Conservation (phyloP, 139 green algal species). For the Micromonas commoda region DNA sequence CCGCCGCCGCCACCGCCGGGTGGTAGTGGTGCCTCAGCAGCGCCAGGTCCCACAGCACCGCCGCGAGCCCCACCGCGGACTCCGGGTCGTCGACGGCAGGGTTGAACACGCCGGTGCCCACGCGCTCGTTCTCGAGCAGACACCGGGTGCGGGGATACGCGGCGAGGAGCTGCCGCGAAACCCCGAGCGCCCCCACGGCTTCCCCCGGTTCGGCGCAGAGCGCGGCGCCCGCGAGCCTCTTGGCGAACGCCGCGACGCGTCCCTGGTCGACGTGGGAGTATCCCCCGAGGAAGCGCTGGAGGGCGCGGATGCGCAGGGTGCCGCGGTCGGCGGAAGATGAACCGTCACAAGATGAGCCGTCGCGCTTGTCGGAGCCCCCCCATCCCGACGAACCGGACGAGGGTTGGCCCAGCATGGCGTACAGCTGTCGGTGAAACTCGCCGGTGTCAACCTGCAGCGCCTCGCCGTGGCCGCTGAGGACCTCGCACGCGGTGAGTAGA, state of each 20-base stretch:
- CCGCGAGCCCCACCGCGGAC: constrained; percentile 23
- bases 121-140: constrained; percentile 29
- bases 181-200: constrained; percentile 30
- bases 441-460: constrained; percentile 43
- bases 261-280: constrained; percentile 29
- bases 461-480: constrained; percentile 42
- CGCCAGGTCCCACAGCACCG: constrained; percentile 38
- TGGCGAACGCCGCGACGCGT: constrained; percentile 35
- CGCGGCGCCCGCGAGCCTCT: constrained; percentile 28
- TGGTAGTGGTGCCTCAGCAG: constrained; percentile 38
- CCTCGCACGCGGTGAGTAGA: constrained; percentile 36
- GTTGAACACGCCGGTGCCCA: constrained; percentile 24
- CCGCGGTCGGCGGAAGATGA: not conserved
- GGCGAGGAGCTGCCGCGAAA: constrained; percentile 32
- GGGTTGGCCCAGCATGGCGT: constrained; percentile 33
- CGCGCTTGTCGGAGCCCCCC: too few relatives aligned
- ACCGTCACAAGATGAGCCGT: too few relatives aligned
- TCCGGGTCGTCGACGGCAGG: constrained; percentile 31
- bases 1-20: constrained; percentile 22
- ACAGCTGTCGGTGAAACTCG: constrained; percentile 36
- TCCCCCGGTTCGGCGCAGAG: constrained; percentile 22
- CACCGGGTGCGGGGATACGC: constrained; percentile 9
- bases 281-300: constrained; percentile 2
- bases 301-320: not conserved
- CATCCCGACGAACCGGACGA: too few relatives aligned